Base-by-base conservation (phyloP, 1,284 basidiomycete species). In the Ustilago trichophora region DNA sequence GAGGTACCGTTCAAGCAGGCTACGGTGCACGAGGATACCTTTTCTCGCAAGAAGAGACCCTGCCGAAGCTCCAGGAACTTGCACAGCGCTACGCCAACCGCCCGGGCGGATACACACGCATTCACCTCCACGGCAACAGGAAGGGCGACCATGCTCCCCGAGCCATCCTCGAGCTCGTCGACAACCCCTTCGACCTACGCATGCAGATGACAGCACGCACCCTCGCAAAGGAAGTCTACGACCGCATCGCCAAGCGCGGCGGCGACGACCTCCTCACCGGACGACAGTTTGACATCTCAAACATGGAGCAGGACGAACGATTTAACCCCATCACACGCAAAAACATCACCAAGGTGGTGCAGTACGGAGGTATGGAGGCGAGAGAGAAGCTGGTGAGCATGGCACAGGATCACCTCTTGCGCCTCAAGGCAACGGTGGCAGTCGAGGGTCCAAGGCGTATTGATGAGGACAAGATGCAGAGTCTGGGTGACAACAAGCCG, bases 61-160 rank as follows among this genome's bases (percentile, higher is more conserved):
- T 93, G 19, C 87, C 89, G 16, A 94, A 94, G 82, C 93, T 97
- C 80, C 85, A 85, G 10, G 87, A 87, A 6, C 88, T 97, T 51
- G 88, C 92, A 0, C 81, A 87, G 67, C 89, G 96, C 37, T 99
- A 98, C 83, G 86, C 87, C 1, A 80, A 86, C 19, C 87, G 96
- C 5, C 89, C 89, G 5, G 96, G 96, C 10, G 96, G 96, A 7
- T 99, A 98, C 84, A 98, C 96, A 7, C 88, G 96, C 22, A 89
- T 98, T 66, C 89, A 93, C 81, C 91, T 90, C 79, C 91, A 89
- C 71, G 96, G 95, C 33, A 87, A 90, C 81, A 87, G 95, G 16
- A 86, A 85, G 53, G 93, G 94, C 21, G 96, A 99, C 85, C 91
- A 96, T 80, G 96, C 96, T 25, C 92, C 93, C 1, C 87, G 90